Conservation (phyloP, 768 basidiomycete genomes). For the Tylopilus felleus region DNA sequence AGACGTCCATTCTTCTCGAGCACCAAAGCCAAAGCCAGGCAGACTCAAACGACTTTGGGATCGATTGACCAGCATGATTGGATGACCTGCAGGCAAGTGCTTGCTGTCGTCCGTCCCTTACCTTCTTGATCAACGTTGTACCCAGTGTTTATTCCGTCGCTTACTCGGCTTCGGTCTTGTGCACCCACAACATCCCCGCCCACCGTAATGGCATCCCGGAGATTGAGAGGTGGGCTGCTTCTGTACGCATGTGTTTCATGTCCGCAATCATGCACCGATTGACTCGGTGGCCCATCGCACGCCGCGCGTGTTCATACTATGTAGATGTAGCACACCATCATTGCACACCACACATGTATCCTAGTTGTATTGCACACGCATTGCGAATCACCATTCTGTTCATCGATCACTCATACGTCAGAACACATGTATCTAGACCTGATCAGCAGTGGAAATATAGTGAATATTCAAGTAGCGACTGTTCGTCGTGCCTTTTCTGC, state of each 20-base stretch:
- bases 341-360: constrained; percentile 20
- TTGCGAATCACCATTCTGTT: constrained; percentile 6
- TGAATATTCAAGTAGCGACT: constrained; percentile 9
- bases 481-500: constrained; percentile 45
- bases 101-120: neutral
- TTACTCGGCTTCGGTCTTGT: neutral
- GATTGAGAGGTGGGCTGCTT: neutral
- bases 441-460: constrained; percentile 8
- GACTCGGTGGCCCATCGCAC: constrained; percentile 20
- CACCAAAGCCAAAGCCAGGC: constrained; percentile 18
- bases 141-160: neutral
- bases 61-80: constrained; percentile 18
- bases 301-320: constrained; percentile 23
- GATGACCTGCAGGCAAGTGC: constrained; percentile 16
- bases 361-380: constrained; percentile 13
- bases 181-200: neutral
- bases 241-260: constrained; percentile 13
- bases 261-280: constrained; percentile 17
- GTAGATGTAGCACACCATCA: constrained; percentile 9
- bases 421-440: constrained; percentile 13
- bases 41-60: constrained; percentile 30
- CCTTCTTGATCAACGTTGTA: neutral
- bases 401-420: constrained; percentile 10
- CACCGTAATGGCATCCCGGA: neutral
- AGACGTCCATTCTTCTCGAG: constrained; percentile 18